phyloP scores from a whole-genome alignment of 176 grass and related monocot species.

The Puccinellia tenuiflora region DNA sequence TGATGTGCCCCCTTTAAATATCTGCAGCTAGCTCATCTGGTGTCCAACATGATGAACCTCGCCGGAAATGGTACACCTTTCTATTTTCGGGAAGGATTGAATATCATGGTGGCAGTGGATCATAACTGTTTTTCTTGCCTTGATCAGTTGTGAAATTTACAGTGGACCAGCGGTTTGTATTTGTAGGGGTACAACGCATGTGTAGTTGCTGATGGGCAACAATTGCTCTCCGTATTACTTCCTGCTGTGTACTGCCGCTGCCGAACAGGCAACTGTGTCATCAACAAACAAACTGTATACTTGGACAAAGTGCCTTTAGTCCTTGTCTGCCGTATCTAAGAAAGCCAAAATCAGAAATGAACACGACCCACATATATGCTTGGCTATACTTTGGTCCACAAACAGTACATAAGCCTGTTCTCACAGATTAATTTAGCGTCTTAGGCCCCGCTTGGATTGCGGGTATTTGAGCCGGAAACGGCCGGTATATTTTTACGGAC shows the following conservation, averaged over 20 bases:
- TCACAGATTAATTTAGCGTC: too few species aligned
- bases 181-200: background rate
- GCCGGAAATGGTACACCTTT: background rate
- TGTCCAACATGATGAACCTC: background rate
- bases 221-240: background rate
- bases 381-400: background rate
- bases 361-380: background rate
- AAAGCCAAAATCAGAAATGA: background rate
- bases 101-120: background rate
- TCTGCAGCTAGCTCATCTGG: background rate
- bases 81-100: background rate
- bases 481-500: too few species aligned
- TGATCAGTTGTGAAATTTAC: background rate
- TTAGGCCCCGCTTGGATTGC: too few species aligned
- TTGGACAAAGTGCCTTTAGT: background rate
- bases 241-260: background rate
- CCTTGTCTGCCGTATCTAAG: conserved; percentile 4
- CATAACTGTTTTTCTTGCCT: background rate
- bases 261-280: background rate
- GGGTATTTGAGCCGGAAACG: too few species aligned
- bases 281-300: background rate
- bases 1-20: background rate
- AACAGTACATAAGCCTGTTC: background rate
- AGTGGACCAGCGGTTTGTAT: background rate
- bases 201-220: background rate